Percentiles rank a stretch among this genome's conserved stretches.
phyloP scores from a whole-genome alignment of 2,329 filamentous ascomycete genomes.

The Colletotrichum horii region DNA sequence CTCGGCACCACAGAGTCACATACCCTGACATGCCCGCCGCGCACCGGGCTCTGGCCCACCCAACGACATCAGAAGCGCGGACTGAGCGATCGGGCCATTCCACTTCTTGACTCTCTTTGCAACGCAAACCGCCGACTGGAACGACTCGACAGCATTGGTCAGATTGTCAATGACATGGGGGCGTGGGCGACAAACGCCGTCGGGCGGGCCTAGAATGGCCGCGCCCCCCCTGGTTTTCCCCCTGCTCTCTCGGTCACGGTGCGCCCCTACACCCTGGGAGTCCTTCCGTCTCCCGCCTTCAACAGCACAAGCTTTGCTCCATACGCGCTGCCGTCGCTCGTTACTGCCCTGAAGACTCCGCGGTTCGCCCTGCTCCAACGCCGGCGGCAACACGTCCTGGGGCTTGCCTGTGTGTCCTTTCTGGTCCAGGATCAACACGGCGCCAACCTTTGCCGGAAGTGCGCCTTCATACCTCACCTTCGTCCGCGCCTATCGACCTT shows the following conservation, averaged over 20 bases:
- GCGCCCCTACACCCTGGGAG: not conserved
- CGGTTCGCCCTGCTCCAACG: not conserved
- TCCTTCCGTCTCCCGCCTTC: not conserved
- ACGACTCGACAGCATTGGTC: not conserved
- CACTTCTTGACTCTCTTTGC: slow-evolving; percentile 2
- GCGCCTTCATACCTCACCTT: not conserved
- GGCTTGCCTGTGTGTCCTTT: not conserved
- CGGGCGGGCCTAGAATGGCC: slow-evolving; percentile 10
- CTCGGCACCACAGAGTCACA: slow-evolving; percentile 18
- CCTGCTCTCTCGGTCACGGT: not conserved
- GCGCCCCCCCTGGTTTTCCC: not conserved
- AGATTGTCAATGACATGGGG: slow-evolving; percentile 10
- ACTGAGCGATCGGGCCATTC: slow-evolving; percentile 2
- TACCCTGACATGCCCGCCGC: slow-evolving; percentile 11
- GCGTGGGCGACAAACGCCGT: slow-evolving; percentile 13
- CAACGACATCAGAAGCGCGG: not conserved
- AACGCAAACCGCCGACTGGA: not conserved
- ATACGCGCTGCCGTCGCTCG: not conserved
- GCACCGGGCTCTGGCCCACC: slow-evolving; percentile 15
- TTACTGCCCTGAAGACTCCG: not conserved
- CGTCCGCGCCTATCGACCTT: not conserved
- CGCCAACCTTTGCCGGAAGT: not conserved
- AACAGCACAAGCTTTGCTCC: not conserved
- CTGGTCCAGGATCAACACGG: not conserved
- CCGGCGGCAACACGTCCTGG: not conserved